Base-by-base conservation (phyloP, 2,329 filamentous ascomycete genomes). In the Aspergillus novoparasiticus region DNA sequence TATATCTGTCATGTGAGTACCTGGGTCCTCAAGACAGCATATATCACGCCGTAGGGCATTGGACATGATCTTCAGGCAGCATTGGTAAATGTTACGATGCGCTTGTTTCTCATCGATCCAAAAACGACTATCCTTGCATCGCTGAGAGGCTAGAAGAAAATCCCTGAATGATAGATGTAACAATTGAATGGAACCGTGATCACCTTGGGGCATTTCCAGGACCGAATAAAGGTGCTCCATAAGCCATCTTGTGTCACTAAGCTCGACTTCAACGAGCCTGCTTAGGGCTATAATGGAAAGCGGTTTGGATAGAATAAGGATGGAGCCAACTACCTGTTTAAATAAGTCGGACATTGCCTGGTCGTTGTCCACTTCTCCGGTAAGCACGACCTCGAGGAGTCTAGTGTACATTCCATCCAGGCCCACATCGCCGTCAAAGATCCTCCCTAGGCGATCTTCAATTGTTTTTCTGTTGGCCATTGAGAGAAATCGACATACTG, bases 131-230 rank as follows among this genome's bases (percentile, higher is more conserved):
- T 30, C 19, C 2, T 26, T 50, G 28, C 48, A 64, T 23, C 62
- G 48, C 2, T 23, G 5, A 0, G 16, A 8, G 28, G 28, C n/a
- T 6, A 58, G 12, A 4, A 64, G 36, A 28, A 56, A 64, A 26
- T 64, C 62, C n/a, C 46, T 46, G 48, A 64, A 64, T 16, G 62
- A 61, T 1, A 50, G 41, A 50, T 64, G 58, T 2, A 64, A 32
- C 11, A 58, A 53, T 21, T 50, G 9, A 9, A 64, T 21, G 14
- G 61, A 28, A 1, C 14, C 21, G 0, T 16, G 21, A 4, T 55
- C 48, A 16, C 51, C n/a, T 8, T n/a, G 21, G 8, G 57, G n/a
- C 10, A 58, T 32, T 2, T 5, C 26, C 4, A 64, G 12, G 19
- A 64, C 21, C 2, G 58, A 64, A 6, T 55, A 16, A 19, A 63